Evolutionary conservation across 345 rosid species (phyloP).

Genomic region (Punica granatum): DNA sequence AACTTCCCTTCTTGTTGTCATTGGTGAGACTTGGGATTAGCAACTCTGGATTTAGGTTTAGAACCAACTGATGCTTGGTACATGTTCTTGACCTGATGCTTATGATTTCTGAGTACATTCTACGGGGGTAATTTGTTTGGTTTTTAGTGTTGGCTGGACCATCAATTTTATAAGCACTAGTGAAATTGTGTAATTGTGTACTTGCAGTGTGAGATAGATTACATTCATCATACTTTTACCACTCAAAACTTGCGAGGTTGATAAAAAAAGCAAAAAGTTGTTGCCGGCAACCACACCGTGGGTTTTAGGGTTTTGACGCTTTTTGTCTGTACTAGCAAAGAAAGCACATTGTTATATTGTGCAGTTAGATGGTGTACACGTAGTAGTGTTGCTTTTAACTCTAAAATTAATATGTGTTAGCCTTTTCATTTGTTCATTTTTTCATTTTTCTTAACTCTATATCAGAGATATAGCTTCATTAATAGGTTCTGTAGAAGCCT

Average conservation of each 20-base stretch:
- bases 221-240: neutral
- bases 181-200: neutral
- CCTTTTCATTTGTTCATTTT: too few species aligned
- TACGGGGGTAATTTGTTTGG: neutral
- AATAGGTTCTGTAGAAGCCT: neutral
- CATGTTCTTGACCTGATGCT: neutral
- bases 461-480: neutral
- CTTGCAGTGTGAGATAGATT: neutral
- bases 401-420: neutral
- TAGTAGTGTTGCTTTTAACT: neutral
- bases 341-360: neutral
- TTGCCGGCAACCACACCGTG: too few species aligned
- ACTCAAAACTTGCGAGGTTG: neutral
- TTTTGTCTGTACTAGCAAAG: neutral
- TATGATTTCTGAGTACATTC: neutral
- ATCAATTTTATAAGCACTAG: neutral
- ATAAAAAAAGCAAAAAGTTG: neutral
- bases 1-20: neutral
- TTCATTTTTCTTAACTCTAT: neutral
- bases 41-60: neutral
- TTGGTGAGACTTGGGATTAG: neutral
- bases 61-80: neutral
- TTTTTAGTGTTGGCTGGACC: neutral
- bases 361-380: neutral
- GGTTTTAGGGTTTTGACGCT: too few species aligned